phyloP scores from a whole-genome alignment of 1,139 yeast species.

The Debaryomycetaceae sp. region DNA sequence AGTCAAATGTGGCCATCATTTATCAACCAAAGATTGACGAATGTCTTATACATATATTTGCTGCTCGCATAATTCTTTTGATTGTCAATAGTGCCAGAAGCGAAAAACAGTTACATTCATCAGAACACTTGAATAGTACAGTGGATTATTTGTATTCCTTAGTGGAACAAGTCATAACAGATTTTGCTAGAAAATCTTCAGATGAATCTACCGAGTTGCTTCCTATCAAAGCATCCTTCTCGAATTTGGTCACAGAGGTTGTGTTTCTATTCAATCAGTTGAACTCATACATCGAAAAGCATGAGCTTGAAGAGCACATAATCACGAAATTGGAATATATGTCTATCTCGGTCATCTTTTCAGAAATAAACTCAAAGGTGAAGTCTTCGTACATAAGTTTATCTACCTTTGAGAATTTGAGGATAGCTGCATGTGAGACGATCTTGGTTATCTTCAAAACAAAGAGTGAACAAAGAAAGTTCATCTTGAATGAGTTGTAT shows the following conservation, averaged over 20 bases:
- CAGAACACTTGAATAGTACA: slow-evolving; percentile 38
- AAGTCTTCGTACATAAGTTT: slow-evolving; percentile 12
- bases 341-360: slow-evolving; percentile 35
- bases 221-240: slow-evolving; percentile 1
- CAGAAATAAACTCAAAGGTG: slow-evolving; percentile 19
- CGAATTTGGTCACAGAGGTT: slow-evolving; percentile 6
- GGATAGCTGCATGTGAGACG: slow-evolving; percentile 32
- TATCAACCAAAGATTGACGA: slow-evolving; percentile 2
- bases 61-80: slow-evolving; percentile 38
- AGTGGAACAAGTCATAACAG: slow-evolving; percentile 32
- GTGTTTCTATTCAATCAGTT: slow-evolving; percentile 8
- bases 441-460: slow-evolving; percentile 43
- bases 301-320: slow-evolving; percentile 40
- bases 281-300: slow-evolving; percentile 12
- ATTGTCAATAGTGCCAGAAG: slow-evolving; percentile 26
- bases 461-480: slow-evolving; percentile 50
- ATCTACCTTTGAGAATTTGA: slow-evolving; percentile 22
- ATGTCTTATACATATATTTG: slow-evolving; percentile 24
- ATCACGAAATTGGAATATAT: slow-evolving; percentile 53
- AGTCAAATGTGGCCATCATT: neutral
- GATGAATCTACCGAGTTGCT: neutral
- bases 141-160: slow-evolving; percentile 35
- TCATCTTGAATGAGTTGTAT: slow-evolving; percentile 60
- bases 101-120: slow-evolving; percentile 44
- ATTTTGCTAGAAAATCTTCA: slow-evolving; percentile 6